Percentiles rank a stretch among this genome's conserved stretches.
These are phyloP conservation scores for Podospora pseudoanserina DNA, from an alignment of 495 filamentous ascomycete species.

Conservation along the genomic window DNA sequence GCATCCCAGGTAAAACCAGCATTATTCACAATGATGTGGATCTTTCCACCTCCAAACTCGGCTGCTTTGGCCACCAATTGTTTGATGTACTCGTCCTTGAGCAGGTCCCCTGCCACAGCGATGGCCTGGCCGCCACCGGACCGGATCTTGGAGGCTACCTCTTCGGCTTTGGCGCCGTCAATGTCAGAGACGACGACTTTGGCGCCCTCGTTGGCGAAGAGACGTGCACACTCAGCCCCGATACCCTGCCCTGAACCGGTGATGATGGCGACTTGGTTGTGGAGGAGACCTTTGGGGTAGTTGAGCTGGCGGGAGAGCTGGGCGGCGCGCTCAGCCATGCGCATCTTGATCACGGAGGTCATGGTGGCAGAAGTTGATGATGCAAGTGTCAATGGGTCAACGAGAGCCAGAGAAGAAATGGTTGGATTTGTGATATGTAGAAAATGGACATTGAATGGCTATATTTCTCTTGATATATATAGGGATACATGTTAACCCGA, in stretches of 20 bases:
- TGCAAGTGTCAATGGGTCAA: background rate
- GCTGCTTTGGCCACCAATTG: conserved; percentile 67
- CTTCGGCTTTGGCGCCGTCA: conserved; percentile 64
- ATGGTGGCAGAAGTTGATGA: background rate
- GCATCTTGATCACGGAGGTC: background rate
- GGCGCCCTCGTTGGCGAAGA: conserved; percentile 84
- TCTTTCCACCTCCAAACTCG: conserved; percentile 78
- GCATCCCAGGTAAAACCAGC: conserved; percentile 87
- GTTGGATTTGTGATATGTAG: background rate
- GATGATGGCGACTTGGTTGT: conserved; percentile 79
- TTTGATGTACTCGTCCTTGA: conserved; percentile 62
- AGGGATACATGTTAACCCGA: background rate
- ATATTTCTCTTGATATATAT: background rate
- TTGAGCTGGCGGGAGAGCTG: conserved; percentile 75
- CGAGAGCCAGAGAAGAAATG: background rate
- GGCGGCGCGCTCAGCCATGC: conserved; percentile 54
- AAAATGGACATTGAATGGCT: background rate
- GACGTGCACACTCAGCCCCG: conserved; percentile 72
- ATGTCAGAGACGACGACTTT: conserved; percentile 81
- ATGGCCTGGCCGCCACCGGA: conserved; percentile 59
- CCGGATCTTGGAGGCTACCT: conserved; percentile 63
- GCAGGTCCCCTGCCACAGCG: conserved; percentile 69
- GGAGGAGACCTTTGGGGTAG: conserved; percentile 72
- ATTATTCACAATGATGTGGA: conserved; percentile 86
- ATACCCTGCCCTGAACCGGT: conserved; percentile 88